These are phyloP conservation scores for Dillenia suffruticosa DNA, from an alignment of 164 flowering plant species.

Conservation along the genomic window DNA sequence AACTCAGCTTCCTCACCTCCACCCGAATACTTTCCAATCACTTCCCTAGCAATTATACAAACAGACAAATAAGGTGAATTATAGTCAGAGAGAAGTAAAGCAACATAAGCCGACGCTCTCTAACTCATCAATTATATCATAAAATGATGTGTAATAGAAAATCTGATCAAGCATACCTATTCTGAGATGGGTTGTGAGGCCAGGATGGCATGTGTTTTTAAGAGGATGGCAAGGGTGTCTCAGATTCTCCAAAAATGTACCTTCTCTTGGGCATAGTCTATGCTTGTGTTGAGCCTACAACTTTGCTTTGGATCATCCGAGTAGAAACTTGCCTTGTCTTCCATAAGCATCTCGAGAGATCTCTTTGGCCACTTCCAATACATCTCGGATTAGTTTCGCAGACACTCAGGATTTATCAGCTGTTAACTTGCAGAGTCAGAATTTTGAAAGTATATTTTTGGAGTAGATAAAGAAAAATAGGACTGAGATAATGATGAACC, in stretches of 20 bases:
- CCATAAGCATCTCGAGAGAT: conserved; percentile 16
- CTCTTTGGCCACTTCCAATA: conserved; percentile 17
- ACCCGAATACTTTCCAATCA: conserved; percentile 23
- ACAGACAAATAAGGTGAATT: no score
- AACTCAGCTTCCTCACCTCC: conserved; percentile 25
- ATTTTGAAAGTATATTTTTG: no score
- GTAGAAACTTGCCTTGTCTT: conserved; percentile 4
- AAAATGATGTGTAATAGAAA: not conserved
- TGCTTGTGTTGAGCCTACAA: conserved; percentile 23
- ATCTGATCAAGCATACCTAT: conserved; percentile 18
- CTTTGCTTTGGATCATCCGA: conserved; percentile 20
- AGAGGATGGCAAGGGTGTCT: conserved; percentile 33
- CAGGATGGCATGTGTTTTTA: conserved; percentile 24
- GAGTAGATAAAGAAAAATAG: no score
- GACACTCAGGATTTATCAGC: conserved; percentile 13
- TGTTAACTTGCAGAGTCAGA: no score
- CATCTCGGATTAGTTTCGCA: conserved; percentile 8
- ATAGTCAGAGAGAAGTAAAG: not conserved
- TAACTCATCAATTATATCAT: not conserved
- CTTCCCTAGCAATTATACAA: conserved; percentile 21
- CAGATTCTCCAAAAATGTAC: conserved; percentile 35
- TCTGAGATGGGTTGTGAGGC: conserved; percentile 43
- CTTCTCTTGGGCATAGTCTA: conserved; percentile 12
- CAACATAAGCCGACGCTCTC: not conserved
- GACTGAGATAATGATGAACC: no score